Percentiles rank a stretch among this genome's conserved stretches.
Evolutionary conservation across 176 grass and related monocot genomes (phyloP).

Genomic region (Metroxylon sagu): DNA sequence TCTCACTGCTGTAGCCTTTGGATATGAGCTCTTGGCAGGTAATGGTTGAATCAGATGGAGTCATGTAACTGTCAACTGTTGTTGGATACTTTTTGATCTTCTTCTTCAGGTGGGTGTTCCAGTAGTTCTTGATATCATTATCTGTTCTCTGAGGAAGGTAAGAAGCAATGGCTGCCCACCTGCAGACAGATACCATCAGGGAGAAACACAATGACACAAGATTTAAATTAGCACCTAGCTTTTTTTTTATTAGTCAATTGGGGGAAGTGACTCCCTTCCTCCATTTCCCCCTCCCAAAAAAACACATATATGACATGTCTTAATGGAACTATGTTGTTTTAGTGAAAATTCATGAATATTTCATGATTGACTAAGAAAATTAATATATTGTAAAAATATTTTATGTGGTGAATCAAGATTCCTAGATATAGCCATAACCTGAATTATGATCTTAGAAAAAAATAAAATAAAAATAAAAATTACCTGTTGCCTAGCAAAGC

Average conservation of each 20-base stretch:
- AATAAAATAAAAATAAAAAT: not conserved
- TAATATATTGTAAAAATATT: too few relatives aligned
- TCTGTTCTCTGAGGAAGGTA: conserved; percentile 81
- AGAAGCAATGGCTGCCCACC: conserved; percentile 77
- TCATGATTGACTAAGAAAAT: too few relatives aligned
- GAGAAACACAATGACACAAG: too few relatives aligned
- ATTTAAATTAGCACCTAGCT: too few relatives aligned
- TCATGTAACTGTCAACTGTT: conserved; percentile 12
- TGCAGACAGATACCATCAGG: conserved; percentile 3
- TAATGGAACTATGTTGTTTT: too few relatives aligned
- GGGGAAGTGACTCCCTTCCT: too few relatives aligned
- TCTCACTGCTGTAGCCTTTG: conserved; percentile 17
- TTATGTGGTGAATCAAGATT: too few relatives aligned
- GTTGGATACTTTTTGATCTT: conserved; percentile 56
- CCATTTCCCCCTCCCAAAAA: too few relatives aligned
- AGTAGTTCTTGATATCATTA: conserved; percentile 97
- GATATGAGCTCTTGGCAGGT: not conserved
- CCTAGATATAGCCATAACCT: too few relatives aligned
- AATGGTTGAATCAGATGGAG: conserved; percentile 16
- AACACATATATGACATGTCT: too few relatives aligned
- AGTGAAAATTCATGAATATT: too few relatives aligned
- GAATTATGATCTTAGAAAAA: not conserved
- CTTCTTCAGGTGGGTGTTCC: conserved; percentile 94
- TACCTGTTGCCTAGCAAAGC: conserved; percentile 79
- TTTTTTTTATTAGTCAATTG: too few relatives aligned